Evolutionary conservation across 495 filamentous ascomycete species (phyloP).

Genomic region (Aspergillus carlsbadensis): DNA sequence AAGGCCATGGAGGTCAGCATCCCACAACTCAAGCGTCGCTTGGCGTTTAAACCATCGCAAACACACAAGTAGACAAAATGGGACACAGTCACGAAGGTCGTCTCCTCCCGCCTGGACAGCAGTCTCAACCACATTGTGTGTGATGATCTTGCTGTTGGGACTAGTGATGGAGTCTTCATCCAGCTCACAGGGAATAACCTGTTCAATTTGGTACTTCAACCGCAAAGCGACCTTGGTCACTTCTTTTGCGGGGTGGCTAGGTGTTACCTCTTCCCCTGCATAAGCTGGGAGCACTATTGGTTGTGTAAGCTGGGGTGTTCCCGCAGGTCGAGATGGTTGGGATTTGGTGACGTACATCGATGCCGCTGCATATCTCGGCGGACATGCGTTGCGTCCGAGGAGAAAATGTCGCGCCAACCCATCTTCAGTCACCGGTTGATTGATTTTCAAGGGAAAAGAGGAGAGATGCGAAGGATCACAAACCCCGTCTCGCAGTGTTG

Average conservation of each 20-base stretch:
- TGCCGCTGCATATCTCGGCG: slow-evolving; percentile 33
- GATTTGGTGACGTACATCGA: slow-evolving; percentile 39
- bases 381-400: slow-evolving; percentile 24
- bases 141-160: slow-evolving; percentile 83
- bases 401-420: slow-evolving; percentile 39
- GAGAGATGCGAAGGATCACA: neutral
- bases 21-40: slow-evolving; percentile 80
- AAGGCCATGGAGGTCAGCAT: slow-evolving; percentile 77
- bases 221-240: slow-evolving; percentile 87
- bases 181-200: slow-evolving; percentile 84
- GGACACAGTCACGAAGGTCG: slow-evolving; percentile 73
- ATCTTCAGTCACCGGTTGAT: slow-evolving; percentile 16
- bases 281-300: slow-evolving; percentile 38
- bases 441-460: neutral
- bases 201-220: slow-evolving; percentile 87
- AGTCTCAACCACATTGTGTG: slow-evolving; percentile 69
- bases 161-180: slow-evolving; percentile 67
- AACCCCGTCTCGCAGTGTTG: neutral
- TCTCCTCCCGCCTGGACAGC: slow-evolving; percentile 77
- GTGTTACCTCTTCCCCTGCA: slow-evolving; percentile 25
- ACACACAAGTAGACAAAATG: slow-evolving; percentile 84
- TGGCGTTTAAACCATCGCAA: slow-evolving; percentile 90
- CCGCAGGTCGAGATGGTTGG: neutral
- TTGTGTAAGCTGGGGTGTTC: slow-evolving; percentile 22
- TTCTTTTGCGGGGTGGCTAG: slow-evolving; percentile 60